phyloP scores from a whole-genome alignment of 768 basidiomycete genomes.

The Gloeopeniophorella convolvens region DNA sequence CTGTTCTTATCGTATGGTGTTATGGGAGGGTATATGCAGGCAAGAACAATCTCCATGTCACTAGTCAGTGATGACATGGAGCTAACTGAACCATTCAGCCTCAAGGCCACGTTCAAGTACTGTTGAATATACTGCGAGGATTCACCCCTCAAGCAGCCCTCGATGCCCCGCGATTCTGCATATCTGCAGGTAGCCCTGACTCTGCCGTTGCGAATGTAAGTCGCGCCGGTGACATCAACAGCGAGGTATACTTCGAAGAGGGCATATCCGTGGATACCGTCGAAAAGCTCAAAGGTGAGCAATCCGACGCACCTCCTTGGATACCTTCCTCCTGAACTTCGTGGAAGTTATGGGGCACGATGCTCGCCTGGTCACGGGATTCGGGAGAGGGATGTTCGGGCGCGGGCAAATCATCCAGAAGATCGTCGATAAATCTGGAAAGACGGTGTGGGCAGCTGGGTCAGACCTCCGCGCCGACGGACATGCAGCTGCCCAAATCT shows the following conservation, averaged over 20 bases:
- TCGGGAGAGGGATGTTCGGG: constrained; percentile 60
- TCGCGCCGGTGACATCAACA: constrained; percentile 61
- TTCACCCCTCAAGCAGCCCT: constrained; percentile 84
- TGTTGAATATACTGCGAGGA: constrained; percentile 85
- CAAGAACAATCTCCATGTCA: constrained; percentile 23
- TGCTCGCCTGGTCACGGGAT: constrained; percentile 55
- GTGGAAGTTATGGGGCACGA: constrained; percentile 82
- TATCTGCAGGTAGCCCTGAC: constrained; percentile 76
- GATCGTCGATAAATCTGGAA: constrained; percentile 55
- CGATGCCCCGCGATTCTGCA: constrained; percentile 94
- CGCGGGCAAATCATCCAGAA: constrained; percentile 90
- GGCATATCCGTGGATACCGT: constrained; percentile 61
- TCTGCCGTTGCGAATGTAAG: constrained; percentile 39
- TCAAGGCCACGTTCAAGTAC: constrained; percentile 93
- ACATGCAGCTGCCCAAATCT: constrained; percentile 77
- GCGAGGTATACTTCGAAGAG: constrained; percentile 87
- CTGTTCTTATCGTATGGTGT: constrained; percentile 87
- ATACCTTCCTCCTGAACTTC: neutral
- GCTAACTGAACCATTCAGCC: constrained; percentile 43
- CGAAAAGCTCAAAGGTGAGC: constrained; percentile 57
- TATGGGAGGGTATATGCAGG: constrained; percentile 92
- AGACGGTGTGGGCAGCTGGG: constrained; percentile 90
- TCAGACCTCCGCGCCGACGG: constrained; percentile 88
- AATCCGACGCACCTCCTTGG: neutral
- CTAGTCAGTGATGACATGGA: neutral